A percentile compares a stretch with the other conserved stretches of the same genome.
These are phyloP conservation scores for Blepharisma undulans DNA, from an alignment of 169 alveolate species.

Conservation along the genomic window DNA sequence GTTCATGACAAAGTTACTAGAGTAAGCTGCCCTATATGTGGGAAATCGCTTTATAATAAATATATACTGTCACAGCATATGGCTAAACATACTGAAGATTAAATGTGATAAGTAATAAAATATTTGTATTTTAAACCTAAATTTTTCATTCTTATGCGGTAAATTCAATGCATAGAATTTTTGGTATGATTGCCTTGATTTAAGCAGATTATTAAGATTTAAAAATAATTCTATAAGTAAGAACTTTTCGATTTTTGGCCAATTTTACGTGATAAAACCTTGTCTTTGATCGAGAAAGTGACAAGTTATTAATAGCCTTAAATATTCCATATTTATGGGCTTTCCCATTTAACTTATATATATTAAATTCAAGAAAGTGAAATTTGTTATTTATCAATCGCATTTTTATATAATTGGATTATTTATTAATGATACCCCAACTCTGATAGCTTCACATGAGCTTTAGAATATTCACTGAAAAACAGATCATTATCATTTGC, in stretches of 20 bases:
- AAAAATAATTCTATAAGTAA: too few relatives aligned
- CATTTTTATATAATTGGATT: background rate
- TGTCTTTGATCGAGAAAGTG: background rate
- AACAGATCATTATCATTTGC: conserved; percentile 68
- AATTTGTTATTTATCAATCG: background rate
- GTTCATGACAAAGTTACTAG: conserved; percentile 21
- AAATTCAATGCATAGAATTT: background rate
- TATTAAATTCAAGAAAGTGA: too few relatives aligned
- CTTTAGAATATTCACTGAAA: conserved; percentile 70
- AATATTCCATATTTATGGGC: background rate
- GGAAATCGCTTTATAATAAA: conserved; percentile 26
- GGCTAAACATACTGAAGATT: background rate
- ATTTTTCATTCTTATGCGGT: background rate
- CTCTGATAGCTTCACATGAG: conserved; percentile 71
- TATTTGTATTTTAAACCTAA: background rate
- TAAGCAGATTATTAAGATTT: too few relatives aligned
- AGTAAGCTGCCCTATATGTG: conserved; percentile 14
- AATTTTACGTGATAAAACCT: background rate
- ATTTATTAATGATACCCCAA: conserved; percentile 57
- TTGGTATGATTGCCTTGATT: background rate
- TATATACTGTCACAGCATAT: background rate
- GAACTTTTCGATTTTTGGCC: background rate
- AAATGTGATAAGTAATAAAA: background rate
- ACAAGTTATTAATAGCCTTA: background rate
- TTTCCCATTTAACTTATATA: background rate